phyloP scores from a whole-genome alignment of 306 rosid species.

The Acacia melanoxylon region DNA sequence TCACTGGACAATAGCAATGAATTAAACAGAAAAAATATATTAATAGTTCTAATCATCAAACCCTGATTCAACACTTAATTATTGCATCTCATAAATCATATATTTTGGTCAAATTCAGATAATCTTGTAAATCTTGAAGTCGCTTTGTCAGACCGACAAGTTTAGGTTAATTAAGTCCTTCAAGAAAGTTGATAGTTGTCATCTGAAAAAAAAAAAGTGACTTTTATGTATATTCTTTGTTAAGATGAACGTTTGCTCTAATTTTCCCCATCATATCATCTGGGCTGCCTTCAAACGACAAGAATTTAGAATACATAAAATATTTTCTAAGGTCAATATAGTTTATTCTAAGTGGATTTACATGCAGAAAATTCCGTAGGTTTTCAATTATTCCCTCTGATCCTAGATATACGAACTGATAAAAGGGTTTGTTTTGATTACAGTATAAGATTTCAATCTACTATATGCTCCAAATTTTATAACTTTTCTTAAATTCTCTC shows the following conservation, averaged over 20 bases:
- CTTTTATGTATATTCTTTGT: no score
- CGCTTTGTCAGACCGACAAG: background rate
- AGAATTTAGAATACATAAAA: background rate
- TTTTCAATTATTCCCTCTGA: no score
- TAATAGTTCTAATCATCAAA: background rate
- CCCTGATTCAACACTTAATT: background rate
- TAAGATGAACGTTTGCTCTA: background rate
- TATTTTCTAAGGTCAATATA: background rate
- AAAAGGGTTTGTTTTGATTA: no score
- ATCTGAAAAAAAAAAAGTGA: background rate
- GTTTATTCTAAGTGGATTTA: background rate
- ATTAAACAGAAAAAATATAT: no score
- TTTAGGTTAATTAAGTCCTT: background rate
- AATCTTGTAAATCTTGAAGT: background rate
- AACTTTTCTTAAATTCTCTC: no score
- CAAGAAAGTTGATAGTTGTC: background rate
- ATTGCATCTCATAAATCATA: background rate
- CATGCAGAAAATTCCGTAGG: background rate
- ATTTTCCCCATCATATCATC: background rate
- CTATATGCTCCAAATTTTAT: no score
- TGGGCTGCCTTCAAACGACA: background rate
- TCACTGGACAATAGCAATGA: background rate
- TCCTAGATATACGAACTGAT: no score
- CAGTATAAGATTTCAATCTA: no score
- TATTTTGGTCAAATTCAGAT: background rate